Base-by-base conservation (phyloP, 768 basidiomycete species). In the Auriculariales sp. region DNA sequence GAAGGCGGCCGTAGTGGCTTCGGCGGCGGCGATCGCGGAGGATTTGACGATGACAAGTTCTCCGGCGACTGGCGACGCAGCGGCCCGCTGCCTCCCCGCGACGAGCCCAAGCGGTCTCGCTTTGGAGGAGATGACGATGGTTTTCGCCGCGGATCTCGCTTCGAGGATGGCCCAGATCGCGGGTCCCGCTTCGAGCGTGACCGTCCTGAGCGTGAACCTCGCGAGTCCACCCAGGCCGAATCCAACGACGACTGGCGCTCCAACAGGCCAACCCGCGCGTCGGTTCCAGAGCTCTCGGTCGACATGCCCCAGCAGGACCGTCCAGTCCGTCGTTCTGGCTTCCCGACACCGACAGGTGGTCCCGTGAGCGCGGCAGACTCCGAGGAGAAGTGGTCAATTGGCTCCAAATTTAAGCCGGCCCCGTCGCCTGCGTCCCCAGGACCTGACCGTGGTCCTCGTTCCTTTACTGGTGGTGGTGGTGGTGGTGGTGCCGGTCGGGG, bases 11-110 rank as follows among this genome's bases (percentile, higher is more conserved):
- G n/a, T n/a, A n/a, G n/a, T n/a, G n/a, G n/a, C n/a, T 42, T 68
- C 36, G 74, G 74, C 39, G 77, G 78, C 55, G 68, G 75, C n/a
- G 70, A 69, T 11, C 28, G 39, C 28, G 32, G 54, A 53, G 66
- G 64, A 44, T 80, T 79, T 42, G 89, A 91, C 6, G 83, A 81
- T 49, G 67, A 82, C 14, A 93, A 93, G 62, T 90, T 90, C 54
- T 78, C 86, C 46, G 78, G 70, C 17, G 79, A 77, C 39, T 95
- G 92, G 92, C 71, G 92, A 50, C 78, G 92, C 51, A 81, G 89
- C 14, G 89, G 84, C 0, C 93, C 92, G 45, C 74, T 91, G 22
- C 83, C 88, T 19, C 80, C 83, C 49, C 57, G 72, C 1, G 69
- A 69, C 5, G 50, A 53, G 15, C 49, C 46, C 32, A 61, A 61